Conservation (phyloP, 2,329 filamentous ascomycete genomes). For the Aspergillus aculeatinus region DNA sequence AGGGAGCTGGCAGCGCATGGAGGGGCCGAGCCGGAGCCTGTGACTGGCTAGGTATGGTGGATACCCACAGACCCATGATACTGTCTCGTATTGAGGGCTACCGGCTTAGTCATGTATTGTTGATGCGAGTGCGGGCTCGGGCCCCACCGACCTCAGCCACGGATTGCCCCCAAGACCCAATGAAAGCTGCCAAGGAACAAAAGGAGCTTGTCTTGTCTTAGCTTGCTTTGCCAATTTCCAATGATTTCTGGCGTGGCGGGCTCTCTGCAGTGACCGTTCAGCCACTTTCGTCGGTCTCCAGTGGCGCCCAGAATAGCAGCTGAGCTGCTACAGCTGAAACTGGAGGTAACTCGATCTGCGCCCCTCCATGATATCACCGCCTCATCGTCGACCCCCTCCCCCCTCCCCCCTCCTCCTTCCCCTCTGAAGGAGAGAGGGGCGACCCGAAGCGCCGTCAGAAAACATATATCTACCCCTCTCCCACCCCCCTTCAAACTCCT, state of each 20-base stretch:
- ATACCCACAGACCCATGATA: not conserved
- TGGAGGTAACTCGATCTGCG: not conserved
- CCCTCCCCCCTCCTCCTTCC: not conserved
- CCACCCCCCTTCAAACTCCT: not conserved
- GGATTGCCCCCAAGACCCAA: not conserved
- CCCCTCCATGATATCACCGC: not conserved
- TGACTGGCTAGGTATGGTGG: no score
- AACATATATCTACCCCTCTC: slow-evolving; percentile 3
- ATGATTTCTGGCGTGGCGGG: not conserved
- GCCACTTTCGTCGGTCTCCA: not conserved
- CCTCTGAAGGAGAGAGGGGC: not conserved
- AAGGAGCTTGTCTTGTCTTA: not conserved
- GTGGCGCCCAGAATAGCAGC: not conserved
- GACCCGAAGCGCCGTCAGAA: not conserved
- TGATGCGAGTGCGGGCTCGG: no score
- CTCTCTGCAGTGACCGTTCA: not conserved
- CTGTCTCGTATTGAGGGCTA: not conserved
- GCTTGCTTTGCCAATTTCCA: not conserved
- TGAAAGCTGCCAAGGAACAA: not conserved
- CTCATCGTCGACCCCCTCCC: no score
- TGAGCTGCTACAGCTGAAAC: not conserved
- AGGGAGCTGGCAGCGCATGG: no score
- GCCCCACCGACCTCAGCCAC: not conserved
- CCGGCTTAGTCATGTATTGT: no score
- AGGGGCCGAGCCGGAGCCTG: no score